phyloP scores from a whole-genome alignment of 768 basidiomycete species.

The Psilocybe azurescens region DNA sequence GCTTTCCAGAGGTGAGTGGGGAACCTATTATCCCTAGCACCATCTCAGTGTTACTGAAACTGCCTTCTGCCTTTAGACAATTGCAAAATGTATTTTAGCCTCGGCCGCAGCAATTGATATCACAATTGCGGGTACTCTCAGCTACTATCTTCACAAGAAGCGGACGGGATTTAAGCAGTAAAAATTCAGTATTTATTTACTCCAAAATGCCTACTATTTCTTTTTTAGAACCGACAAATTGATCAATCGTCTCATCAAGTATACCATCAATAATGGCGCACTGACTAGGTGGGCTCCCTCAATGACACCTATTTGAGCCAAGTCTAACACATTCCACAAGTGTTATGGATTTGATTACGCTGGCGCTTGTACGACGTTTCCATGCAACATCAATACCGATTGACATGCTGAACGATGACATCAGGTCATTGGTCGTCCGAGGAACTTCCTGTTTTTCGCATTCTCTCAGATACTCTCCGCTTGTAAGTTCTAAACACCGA shows the following conservation, averaged over 20 bases:
- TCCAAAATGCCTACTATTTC: neutral
- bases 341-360: slow-evolving; percentile 12
- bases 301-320: neutral
- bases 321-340: neutral
- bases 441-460: slow-evolving; percentile 15
- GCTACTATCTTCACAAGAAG: slow-evolving; percentile 16
- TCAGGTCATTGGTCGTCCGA: slow-evolving; percentile 15
- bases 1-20: neutral
- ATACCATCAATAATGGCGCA: slow-evolving; percentile 17
- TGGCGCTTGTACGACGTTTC: slow-evolving; percentile 6
- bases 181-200: neutral
- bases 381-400: neutral
- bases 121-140: slow-evolving; percentile 15
- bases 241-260: slow-evolving; percentile 15
- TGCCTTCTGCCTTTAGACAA: neutral
- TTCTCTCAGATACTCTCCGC: slow-evolving; percentile 15
- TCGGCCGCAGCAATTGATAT: slow-evolving; percentile 14
- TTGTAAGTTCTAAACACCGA: neutral
- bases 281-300: slow-evolving; percentile 11
- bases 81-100: slow-evolving; percentile 12
- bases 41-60: too few relatives aligned
- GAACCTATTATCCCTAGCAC: neutral
- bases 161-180: slow-evolving; percentile 18
- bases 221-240: slow-evolving; percentile 16
- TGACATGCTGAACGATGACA: neutral